phyloP scores from a whole-genome alignment of 176 grass and related monocot species.

The Bolboschoenus planiculmis region DNA sequence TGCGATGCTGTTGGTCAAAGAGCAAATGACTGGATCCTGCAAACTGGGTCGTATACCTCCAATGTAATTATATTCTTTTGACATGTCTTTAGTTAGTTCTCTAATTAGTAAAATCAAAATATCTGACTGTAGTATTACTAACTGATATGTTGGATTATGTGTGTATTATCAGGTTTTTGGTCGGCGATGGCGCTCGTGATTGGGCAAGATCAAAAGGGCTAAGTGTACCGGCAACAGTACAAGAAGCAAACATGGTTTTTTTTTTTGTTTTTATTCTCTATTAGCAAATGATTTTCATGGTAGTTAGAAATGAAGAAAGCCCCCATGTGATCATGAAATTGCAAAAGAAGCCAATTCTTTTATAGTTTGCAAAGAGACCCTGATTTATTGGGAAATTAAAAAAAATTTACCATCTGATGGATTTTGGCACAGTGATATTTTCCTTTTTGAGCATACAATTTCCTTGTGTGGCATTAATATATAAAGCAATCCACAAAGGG shows the following conservation, averaged over 20 bases:
- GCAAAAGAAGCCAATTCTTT: background rate
- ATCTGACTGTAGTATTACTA: background rate
- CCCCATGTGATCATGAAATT: background rate
- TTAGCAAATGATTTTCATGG: background rate
- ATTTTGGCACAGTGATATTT: background rate
- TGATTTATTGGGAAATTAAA: background rate
- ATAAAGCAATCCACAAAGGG: background rate
- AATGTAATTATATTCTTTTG: conserved; percentile 52
- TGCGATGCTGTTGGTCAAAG: conserved; percentile 61
- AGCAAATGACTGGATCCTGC: conserved; percentile 55
- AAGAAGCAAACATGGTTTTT: conserved; percentile 45
- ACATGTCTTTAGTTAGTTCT: background rate
- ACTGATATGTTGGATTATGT: background rate
- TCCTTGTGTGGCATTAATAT: background rate
- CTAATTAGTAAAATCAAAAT: background rate
- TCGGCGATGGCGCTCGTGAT: conserved; percentile 60
- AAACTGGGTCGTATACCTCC: conserved; percentile 95
- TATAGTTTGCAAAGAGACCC: background rate
- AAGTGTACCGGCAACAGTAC: conserved; percentile 30
- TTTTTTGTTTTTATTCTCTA: background rate
- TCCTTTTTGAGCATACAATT: background rate
- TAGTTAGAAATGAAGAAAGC: background rate
- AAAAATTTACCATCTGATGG: background rate
- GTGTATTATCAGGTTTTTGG: conserved; percentile 69
- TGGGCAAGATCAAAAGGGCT: conserved; percentile 81